Percentiles rank a stretch among this genome's conserved stretches.
Conservation (phyloP, 1,139 yeast species). For the Lodderomyces parapsilosis region DNA sequence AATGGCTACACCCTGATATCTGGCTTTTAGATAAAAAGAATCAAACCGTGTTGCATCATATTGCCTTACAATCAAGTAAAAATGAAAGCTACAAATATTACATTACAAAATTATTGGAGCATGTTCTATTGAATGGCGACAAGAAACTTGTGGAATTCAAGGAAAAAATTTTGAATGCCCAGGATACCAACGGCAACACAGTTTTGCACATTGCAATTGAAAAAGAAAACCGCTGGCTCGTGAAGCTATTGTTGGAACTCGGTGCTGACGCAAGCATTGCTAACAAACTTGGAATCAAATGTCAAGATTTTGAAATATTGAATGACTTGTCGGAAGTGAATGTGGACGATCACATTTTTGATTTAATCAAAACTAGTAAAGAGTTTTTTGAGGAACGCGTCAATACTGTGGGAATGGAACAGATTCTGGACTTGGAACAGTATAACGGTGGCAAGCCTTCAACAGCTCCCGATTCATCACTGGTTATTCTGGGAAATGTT, state of each 20-base stretch:
- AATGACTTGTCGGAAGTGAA: slow-evolving; percentile 29
- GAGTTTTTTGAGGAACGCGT: slow-evolving; percentile 25
- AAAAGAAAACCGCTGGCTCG: slow-evolving; percentile 77
- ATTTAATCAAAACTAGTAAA: slow-evolving; percentile 34
- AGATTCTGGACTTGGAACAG: slow-evolving; percentile 22
- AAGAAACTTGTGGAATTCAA: slow-evolving; percentile 61
- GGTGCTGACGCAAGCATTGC: slow-evolving; percentile 81
- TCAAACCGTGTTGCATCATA: slow-evolving; percentile 38
- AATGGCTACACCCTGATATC: slow-evolving; percentile 40
- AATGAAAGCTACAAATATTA: slow-evolving; percentile 57
- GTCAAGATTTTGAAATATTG: slow-evolving; percentile 79
- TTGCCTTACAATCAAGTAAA: slow-evolving; percentile 30
- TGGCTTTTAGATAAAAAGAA: slow-evolving; percentile 36
- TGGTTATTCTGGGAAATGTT: slow-evolving; percentile 6
- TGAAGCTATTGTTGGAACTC: slow-evolving; percentile 75
- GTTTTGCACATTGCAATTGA: slow-evolving; percentile 89
- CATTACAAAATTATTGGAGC: slow-evolving; percentile 72
- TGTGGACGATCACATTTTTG: slow-evolving; percentile 29
- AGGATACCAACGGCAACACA: slow-evolving; percentile 83
- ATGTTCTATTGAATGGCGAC: slow-evolving; percentile 59
- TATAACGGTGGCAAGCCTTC: slow-evolving; percentile 16
- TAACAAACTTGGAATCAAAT: slow-evolving; percentile 82
- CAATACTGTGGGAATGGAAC: slow-evolving; percentile 27
- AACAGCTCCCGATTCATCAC: neutral
- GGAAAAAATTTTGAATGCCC: slow-evolving; percentile 66